Evolutionary conservation across 2,329 filamentous ascomycete species (phyloP).

Genomic region (Epichloe aotearoae): DNA sequence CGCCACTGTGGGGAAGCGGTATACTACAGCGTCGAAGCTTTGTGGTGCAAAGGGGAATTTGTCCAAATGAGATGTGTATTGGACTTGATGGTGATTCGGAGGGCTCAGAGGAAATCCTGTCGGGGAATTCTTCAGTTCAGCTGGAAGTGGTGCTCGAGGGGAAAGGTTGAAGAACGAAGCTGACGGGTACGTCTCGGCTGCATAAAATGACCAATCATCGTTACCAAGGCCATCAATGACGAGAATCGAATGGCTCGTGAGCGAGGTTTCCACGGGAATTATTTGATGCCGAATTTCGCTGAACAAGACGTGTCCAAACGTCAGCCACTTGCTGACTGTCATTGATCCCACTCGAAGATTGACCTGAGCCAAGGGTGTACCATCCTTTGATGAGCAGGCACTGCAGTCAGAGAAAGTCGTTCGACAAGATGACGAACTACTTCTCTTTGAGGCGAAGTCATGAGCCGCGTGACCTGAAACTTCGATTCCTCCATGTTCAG

Average conservation of each 20-base stretch:
- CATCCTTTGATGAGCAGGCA: constrained; percentile 39
- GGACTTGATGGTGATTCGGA: constrained; percentile 63
- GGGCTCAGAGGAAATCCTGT: constrained; percentile 42
- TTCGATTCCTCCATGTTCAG: neutral
- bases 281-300: constrained; percentile 66
- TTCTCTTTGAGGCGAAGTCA: constrained; percentile 13
- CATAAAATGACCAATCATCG: constrained; percentile 69
- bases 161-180: constrained; percentile 68
- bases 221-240: constrained; percentile 79
- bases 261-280: constrained; percentile 23
- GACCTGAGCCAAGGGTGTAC: constrained; percentile 53
- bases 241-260: constrained; percentile 48
- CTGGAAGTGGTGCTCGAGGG: constrained; percentile 37
- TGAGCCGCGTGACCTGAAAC: neutral
- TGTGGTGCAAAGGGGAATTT: constrained; percentile 65
- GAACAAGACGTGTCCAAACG: constrained; percentile 72
- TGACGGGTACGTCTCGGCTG: constrained; percentile 63
- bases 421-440: constrained; percentile 19
- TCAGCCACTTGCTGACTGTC: constrained; percentile 80
- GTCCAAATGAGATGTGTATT: constrained; percentile 46
- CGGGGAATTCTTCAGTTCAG: constrained; percentile 27
- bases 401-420: constrained; percentile 30
- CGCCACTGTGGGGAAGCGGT: constrained; percentile 60
- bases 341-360: constrained; percentile 69
- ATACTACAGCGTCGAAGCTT: constrained; percentile 64